phyloP scores from a whole-genome alignment of 2,329 filamentous ascomycete species.

The Pyrenophora tritici-repentis region DNA sequence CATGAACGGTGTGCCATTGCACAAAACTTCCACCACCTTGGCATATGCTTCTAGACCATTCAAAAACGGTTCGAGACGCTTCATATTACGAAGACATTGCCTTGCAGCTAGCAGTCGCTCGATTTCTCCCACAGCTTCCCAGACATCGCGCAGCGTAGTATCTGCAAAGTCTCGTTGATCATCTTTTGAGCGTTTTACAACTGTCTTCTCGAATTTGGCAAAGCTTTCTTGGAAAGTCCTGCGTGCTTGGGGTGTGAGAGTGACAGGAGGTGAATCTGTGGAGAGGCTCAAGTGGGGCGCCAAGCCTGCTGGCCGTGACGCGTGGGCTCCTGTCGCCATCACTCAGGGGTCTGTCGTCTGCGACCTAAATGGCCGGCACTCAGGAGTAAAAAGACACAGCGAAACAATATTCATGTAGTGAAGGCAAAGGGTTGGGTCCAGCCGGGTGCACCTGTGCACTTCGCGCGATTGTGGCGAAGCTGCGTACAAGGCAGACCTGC shows the following conservation, averaged over 20 bases:
- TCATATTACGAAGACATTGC: constrained; percentile 50
- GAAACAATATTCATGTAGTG: too few species aligned
- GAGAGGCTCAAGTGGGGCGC: too few species aligned
- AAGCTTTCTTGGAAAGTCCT: constrained; percentile 15
- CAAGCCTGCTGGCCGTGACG: too few species aligned
- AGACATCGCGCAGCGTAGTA: constrained; percentile 47
- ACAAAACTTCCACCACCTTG: constrained; percentile 48
- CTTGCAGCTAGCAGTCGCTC: constrained; percentile 49
- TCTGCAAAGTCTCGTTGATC: constrained; percentile 11
- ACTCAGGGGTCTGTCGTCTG: too few species aligned
- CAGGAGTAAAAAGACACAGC: too few species aligned
- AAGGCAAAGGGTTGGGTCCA: too few species aligned
- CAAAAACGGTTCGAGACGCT: constrained; percentile 51
- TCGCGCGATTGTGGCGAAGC: too few species aligned
- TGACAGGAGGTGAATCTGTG: too few species aligned
- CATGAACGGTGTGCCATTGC: constrained; percentile 54
- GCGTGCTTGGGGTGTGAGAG: constrained; percentile 2
- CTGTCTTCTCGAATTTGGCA: constrained; percentile 16
- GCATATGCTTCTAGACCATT: constrained; percentile 43
- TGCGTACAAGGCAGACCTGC: too few species aligned
- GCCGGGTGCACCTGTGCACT: too few species aligned
- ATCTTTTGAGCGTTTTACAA: not conserved
- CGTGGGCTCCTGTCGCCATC: too few species aligned
- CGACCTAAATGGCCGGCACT: too few species aligned
- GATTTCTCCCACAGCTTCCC: constrained; percentile 34